Evolutionary conservation across 2,329 filamentous ascomycete species (phyloP), one percentile per base, ranked within the genome.

Genomic region (Diaporthe humulicola): DNA sequence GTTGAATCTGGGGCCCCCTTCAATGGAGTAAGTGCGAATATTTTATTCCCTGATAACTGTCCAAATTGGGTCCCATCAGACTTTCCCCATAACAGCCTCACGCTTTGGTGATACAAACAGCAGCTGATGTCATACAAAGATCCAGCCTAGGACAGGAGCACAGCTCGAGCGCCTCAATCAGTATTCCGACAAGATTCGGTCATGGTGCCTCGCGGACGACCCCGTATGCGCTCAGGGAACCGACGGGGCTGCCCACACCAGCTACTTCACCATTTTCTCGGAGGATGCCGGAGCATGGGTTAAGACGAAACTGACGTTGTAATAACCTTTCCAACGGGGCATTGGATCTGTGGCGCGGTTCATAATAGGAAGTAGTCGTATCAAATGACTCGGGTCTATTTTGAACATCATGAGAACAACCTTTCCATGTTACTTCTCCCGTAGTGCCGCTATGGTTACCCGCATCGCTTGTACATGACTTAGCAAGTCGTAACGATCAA

Each of bases 141-240:
- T 82, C 54, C 80, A 79, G 71, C 82, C 83, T 8, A 82, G 83
- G 15, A 78, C 80, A 2, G 78, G 78, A 12, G 77, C 75, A 6
- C 80, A 81, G 67, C 78, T 83, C 1, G 76, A 77, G 33, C 80
- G 79, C 28, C 76, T 84, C 45, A 77, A 76, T 67, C 79, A 78
- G 50, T 84, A 80, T 42, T 73, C 77, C 17, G 69, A 72, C 40
- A 72, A 79, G 12, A 71, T 82, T 10, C 82, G 80, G 66, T 80
- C 80, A 19, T 85, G 84, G 79, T 85, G 85, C 74, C 79, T 80
- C 42, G 75, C 76, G 4, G 81, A 81, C 14, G 85, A 86, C 71
- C 83, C 85, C 2, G 82, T 85, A 72, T 86, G 85, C 76, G 84
- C 84, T 17, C 79, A 79, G 22, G 84, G 83, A 10, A 76, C 82